phyloP scores from a whole-genome alignment of 495 filamentous ascomycete genomes.

The Penicillium antarcticum region DNA sequence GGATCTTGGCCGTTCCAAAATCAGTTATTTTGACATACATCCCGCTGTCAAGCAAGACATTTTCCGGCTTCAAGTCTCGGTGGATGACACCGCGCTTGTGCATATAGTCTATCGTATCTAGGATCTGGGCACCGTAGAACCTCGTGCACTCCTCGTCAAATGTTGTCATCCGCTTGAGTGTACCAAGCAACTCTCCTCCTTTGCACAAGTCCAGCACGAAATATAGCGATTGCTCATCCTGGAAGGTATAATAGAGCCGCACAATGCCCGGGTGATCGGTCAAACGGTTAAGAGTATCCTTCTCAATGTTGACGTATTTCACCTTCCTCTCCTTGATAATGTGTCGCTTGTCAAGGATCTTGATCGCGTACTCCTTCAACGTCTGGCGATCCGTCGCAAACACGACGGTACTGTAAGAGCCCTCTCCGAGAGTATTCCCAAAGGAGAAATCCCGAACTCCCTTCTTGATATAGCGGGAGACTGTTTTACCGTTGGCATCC shows the following conservation, averaged over 20 bases:
- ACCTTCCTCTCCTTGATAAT: conserved; percentile 99
- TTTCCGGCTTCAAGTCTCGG: conserved; percentile 95
- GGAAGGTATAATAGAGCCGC: conserved; percentile 97
- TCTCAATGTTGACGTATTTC: conserved; percentile 99
- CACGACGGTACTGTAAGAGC: conserved; percentile 96
- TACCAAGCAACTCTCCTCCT: conserved; percentile 87
- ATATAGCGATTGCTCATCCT: conserved; percentile 93
- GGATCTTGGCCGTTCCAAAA: conserved; percentile 94
- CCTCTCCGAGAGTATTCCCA: conserved; percentile 87
- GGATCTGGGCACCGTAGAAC: conserved; percentile 94
- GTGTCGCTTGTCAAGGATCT: conserved; percentile 96
- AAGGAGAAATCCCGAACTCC: conserved; percentile 97
- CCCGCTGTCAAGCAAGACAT: conserved; percentile 89
- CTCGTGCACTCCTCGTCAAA: conserved; percentile 95
- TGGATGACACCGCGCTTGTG: conserved; percentile 95
- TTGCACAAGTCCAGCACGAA: conserved; percentile 95
- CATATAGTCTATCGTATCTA: conserved; percentile 98
- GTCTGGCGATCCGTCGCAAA: conserved; percentile 94
- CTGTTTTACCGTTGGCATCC: conserved; percentile 78
- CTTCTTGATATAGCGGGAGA: conserved; percentile 86
- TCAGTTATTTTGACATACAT: conserved; percentile 99
- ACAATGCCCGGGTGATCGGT: conserved; percentile 97
- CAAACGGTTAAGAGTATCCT: conserved; percentile 92
- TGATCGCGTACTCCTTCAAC: conserved; percentile 95
- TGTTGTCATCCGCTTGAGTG: conserved; percentile 87